phyloP scores from a whole-genome alignment of 2,329 filamentous ascomycete species.

The Colletotrichum costaricense region DNA sequence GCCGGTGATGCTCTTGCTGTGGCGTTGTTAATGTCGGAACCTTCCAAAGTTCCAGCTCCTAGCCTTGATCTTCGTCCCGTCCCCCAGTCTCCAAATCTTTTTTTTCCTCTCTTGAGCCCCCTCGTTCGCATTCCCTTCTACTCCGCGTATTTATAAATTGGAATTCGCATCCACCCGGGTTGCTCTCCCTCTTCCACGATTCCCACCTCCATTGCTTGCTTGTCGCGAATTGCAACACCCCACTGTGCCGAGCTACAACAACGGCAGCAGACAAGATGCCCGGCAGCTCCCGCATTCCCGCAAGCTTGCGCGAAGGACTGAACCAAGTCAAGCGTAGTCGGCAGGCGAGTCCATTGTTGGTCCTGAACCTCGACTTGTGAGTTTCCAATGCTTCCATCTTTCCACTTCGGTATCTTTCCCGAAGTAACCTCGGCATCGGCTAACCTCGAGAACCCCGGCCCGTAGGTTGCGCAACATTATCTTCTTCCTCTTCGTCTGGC shows the following conservation, averaged over 20 bases:
- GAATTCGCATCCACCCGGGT: slow-evolving; percentile 16
- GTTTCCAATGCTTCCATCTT: slow-evolving; percentile 44
- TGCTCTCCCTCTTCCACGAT: neutral
- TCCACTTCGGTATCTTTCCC: neutral
- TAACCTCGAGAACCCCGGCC: slow-evolving; percentile 1
- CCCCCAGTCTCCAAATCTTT: slow-evolving; percentile 19
- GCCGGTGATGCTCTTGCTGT: slow-evolving; percentile 9
- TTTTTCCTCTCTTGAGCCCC: slow-evolving; percentile 6
- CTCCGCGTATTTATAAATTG: slow-evolving; percentile 19
- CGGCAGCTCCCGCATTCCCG: slow-evolving; percentile 76
- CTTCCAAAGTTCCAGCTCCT: slow-evolving; percentile 9
- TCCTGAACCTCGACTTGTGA: slow-evolving; percentile 77
- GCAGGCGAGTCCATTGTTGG: slow-evolving; percentile 65
- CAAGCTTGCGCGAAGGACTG: slow-evolving; percentile 77
- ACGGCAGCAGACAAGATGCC: slow-evolving; percentile 58
- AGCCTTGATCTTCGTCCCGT: neutral
- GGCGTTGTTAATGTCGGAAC: slow-evolving; percentile 11
- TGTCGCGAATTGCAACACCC: slow-evolving; percentile 22
- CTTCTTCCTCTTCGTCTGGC: slow-evolving; percentile 88
- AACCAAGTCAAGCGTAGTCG: slow-evolving; percentile 68
- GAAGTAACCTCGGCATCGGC: slow-evolving; percentile 10
- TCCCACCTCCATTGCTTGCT: neutral
- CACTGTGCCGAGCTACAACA: slow-evolving; percentile 21
- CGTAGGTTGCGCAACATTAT: slow-evolving; percentile 84
- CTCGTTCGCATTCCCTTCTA: slow-evolving; percentile 14